Percentiles rank a stretch among this genome's conserved stretches.
Conservation (phyloP, 257 asterid species). For the Fraxinus cuspidata region DNA sequence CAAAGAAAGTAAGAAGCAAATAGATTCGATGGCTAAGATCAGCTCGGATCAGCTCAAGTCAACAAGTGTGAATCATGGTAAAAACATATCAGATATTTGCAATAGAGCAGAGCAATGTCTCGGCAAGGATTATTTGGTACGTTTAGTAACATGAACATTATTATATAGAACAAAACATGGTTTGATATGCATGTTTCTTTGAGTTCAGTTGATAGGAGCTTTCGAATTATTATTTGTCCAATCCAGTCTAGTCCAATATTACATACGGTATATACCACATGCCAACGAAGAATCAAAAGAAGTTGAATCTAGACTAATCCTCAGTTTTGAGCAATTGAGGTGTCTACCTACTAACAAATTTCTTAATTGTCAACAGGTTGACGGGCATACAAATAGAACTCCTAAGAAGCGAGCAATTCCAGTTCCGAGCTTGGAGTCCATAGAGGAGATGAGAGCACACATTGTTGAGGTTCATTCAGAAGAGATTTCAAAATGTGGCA, state of each 20-base stretch:
- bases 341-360: neutral
- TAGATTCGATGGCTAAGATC: constrained; percentile 34
- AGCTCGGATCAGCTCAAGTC: constrained; percentile 52
- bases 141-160: neutral
- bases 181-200: neutral
- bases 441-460: constrained; percentile 67
- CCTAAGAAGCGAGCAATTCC: constrained; percentile 52
- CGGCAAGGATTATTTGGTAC: constrained; percentile 64
- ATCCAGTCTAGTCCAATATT: neutral
- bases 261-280: neutral
- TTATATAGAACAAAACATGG: neutral
- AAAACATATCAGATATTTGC: constrained; percentile 49
- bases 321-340: neutral
- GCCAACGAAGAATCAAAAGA: neutral
- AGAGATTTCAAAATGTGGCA: constrained; percentile 29
- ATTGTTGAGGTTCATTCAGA: constrained; percentile 32
- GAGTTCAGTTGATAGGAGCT: neutral
- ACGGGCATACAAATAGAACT: constrained; percentile 47
- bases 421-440: constrained; percentile 58
- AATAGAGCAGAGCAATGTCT: constrained; percentile 59
- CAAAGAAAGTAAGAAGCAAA: constrained; percentile 47
- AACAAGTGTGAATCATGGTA: constrained; percentile 41
- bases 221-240: neutral
- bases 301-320: neutral
- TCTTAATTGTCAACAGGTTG: constrained; percentile 50